Percentiles rank a stretch among this genome's conserved stretches.
Conservation (phyloP, 75 land plant genomes). For the Pseudotsuga menziesii region DNA sequence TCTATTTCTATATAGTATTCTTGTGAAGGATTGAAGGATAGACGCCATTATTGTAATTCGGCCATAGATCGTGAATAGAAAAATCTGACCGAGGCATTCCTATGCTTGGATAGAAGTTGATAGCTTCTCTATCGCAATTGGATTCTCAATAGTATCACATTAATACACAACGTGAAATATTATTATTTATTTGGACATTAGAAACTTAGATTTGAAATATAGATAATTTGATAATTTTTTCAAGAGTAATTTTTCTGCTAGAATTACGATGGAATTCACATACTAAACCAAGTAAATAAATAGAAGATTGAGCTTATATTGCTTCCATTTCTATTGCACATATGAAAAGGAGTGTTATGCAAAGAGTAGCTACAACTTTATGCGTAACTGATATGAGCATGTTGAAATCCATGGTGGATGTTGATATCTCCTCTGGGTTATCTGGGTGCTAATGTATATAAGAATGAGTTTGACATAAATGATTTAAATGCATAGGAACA, state of each 20-base stretch:
- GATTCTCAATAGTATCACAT: neutral
- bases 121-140: conserved; percentile 42
- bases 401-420: no score
- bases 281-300: conserved; percentile 3
- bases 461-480: no score
- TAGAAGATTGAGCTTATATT: neutral
- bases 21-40: conserved; percentile 65
- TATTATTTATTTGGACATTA: no score
- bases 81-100: conserved; percentile 26
- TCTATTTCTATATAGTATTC: conserved; percentile 20
- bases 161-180: no score
- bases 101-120: conserved; percentile 39
- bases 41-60: conserved; percentile 68
- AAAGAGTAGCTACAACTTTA: neutral
- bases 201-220: no score
- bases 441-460: no score
- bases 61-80: conserved; percentile 84
- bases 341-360: neutral
- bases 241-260: no score
- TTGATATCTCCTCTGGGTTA: no score
- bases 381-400: neutral
- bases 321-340: neutral
- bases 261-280: neutral
- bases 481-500: no score
- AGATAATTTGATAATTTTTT: no score